Conservation (phyloP, 768 basidiomycete species). For the Tremella fuciformis region DNA sequence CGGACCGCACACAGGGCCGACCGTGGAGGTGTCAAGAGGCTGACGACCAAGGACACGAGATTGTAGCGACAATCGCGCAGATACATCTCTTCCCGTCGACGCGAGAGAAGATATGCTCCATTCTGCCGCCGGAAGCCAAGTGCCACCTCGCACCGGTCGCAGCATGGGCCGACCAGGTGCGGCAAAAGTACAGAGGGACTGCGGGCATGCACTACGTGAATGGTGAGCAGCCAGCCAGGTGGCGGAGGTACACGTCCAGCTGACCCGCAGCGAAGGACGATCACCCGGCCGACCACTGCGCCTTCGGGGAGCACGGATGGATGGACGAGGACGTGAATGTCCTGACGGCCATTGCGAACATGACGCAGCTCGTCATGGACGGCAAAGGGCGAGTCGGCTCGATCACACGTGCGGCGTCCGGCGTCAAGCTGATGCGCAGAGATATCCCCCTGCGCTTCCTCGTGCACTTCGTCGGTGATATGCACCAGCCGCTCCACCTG, state of each 20-base stretch:
- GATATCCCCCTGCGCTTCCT: constrained; percentile 88
- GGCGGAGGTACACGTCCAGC: background rate
- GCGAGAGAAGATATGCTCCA: constrained; percentile 64
- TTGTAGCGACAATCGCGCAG: constrained; percentile 90
- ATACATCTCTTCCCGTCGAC: constrained; percentile 77
- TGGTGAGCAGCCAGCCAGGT: constrained; percentile 28
- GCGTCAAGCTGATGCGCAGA: constrained; percentile 31
- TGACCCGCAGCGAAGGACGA: constrained; percentile 59
- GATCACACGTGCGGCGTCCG: background rate
- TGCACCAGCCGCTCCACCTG: constrained; percentile 91
- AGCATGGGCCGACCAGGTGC: constrained; percentile 79
- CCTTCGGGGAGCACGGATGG: constrained; percentile 73
- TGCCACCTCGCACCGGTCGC: constrained; percentile 83
- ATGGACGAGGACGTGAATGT: constrained; percentile 63
- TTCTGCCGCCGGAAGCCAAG: constrained; percentile 60
- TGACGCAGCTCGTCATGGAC: constrained; percentile 60
- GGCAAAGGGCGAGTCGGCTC: constrained; percentile 37
- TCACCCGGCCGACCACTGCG: constrained; percentile 70
- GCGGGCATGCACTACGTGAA: constrained; percentile 52
- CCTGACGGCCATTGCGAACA: constrained; percentile 73
- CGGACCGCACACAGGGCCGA: background rate
- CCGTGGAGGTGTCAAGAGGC: background rate
- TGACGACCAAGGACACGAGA: constrained; percentile 70
- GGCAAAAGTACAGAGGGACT: constrained; percentile 51
- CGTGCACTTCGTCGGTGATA: constrained; percentile 86